These are phyloP conservation scores for Fraxinus albicans DNA, from an alignment of 305 asterid genomes.

Conservation along the genomic window DNA sequence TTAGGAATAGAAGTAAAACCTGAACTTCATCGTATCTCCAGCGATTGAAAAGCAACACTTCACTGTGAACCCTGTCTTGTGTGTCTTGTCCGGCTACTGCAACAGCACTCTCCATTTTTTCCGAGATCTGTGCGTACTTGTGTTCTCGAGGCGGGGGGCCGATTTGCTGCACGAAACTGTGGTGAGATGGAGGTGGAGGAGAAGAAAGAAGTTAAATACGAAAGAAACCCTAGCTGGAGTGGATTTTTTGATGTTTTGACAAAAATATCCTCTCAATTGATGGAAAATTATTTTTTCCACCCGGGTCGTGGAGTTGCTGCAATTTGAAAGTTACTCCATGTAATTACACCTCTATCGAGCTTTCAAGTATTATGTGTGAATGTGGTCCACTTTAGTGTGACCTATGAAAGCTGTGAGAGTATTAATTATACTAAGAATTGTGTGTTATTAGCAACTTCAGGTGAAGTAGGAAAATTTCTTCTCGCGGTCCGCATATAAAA, in stretches of 20 bases:
- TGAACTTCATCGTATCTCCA: constrained; percentile 13
- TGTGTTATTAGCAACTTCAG: neutral
- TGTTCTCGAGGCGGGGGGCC: neutral
- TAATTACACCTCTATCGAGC: neutral
- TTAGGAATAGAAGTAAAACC: neutral
- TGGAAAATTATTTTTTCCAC: neutral
- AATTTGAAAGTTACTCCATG: neutral
- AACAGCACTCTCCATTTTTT: neutral
- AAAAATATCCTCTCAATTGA: neutral
- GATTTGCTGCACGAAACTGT: neutral
- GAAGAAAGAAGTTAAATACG: neutral
- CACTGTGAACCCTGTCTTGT: neutral
- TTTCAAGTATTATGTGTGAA: neutral
- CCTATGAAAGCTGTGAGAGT: neutral
- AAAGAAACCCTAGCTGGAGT: neutral
- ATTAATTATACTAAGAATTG: no score
- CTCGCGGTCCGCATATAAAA: neutral
- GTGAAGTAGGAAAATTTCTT: neutral
- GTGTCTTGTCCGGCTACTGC: neutral
- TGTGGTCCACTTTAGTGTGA: neutral
- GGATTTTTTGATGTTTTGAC: neutral
- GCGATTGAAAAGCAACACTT: constrained; percentile 2
- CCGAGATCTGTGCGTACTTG: neutral
- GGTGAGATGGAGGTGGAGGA: neutral
- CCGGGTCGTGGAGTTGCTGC: neutral